Evolutionary conservation across 2,329 filamentous ascomycete genomes (phyloP), one percentile per base, ranked within the genome.

Genomic region (Alternaria rosae): DNA sequence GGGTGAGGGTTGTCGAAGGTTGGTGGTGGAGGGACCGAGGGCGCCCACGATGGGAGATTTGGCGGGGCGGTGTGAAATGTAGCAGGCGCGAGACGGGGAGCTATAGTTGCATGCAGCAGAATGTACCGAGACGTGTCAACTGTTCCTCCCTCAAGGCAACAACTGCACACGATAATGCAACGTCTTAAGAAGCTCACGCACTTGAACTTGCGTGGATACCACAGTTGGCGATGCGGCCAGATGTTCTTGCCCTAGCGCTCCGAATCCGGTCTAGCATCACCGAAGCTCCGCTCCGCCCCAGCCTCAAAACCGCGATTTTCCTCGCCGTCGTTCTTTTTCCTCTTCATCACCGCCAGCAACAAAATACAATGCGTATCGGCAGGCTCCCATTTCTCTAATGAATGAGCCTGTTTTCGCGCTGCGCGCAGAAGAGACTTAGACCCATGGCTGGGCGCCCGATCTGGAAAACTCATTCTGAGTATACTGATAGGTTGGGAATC

Each of bases 391-490:
- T 76, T 68, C 71, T 71, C 70, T 74, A 71, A 77, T 86, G 81
- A 79, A 61, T 78, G 82, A 84, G 82, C 81, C 81, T 88, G 87
- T 88, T 88, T 88, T 89, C 86, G 86, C 85, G 86, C 88, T 88
- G 87, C 77, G 87, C 88, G 88, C 81, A 91, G 87, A 91, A 72
- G 68, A 82, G 83, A 82, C 71, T 41, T 72, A 73, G 72, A 85
- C 87, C 87, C 87, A 86, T 89, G 84, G 87, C 88, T 91, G 88
- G 88, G 88, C 88, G 87, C 88, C 88, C 85, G 86, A 82, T 81
- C 85, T 88, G 86, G 87, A 89, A 85, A 82, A 75, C 84, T 86
- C 86, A 81, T 89, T 87, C 80, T 80, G 85, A 86, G 83, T 81
- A 83, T 85, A 80, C 80, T 85, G 87, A 90, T 82, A 85, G 84